Evolutionary conservation across 2,329 filamentous ascomycete species (phyloP), one percentile per base, ranked within the genome.

Genomic region (Calonectria pseudoreteaudii): DNA sequence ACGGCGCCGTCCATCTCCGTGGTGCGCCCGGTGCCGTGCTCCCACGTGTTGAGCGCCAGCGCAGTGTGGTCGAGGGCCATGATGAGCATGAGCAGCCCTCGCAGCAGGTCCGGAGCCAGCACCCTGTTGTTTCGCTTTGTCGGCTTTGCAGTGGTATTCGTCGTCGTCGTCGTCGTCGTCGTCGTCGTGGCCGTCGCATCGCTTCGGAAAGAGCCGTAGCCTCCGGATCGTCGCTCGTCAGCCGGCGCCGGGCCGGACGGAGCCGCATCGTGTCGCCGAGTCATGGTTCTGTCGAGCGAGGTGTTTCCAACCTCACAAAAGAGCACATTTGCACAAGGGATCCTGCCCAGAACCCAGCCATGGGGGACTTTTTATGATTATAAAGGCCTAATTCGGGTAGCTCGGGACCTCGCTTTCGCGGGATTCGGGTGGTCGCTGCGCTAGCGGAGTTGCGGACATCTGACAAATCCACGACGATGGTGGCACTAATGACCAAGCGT

Each of bases 41-140:
- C 74, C 86, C 86, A 88, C 1, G 84, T 80, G 69, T 83, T 81
- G n/a, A 88, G 78, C 1, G 78, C 79, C 20, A 87, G 72, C n/a
- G 81, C 79, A 70, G 81, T 83, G 77, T 88, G 86, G 77, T 88
- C 86, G 52, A 87, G 75, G 0, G 86, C 86, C 87, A 88, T 88
- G 69, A 86, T 58, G 16, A 83, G 78, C 84, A 87, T 87, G n/a
- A 88, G 80, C 3, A 87, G 77, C 36, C 86, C 86, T 41, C 86
- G 86, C 7, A 88, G 80, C 20, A 88, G 80, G 71, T 88, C 86
- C 4, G 86, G 87, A 0, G 85, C 86, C 7, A 88, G 78, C 30
- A 83, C 85, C 30, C 86, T 83, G 6, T 78, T 70, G 71, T 71
- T 66, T 69, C 30, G 74, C n/a, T 76, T 75, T 13, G 76, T 68